Conservation (phyloP, 352 stramenopile genomes). For the Phytophthora melonis region DNA sequence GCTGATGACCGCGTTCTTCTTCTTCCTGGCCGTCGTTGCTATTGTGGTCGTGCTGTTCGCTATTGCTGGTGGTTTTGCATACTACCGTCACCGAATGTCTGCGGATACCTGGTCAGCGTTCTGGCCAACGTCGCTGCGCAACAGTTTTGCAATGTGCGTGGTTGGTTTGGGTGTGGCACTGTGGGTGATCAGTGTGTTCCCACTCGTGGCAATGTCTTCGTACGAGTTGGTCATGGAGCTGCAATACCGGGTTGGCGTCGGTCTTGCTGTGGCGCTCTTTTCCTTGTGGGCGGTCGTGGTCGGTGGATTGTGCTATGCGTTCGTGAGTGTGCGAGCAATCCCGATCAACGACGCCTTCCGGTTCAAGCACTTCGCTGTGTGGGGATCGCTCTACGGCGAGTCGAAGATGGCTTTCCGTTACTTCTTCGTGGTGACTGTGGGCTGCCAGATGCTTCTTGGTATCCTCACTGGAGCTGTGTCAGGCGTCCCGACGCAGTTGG, state of each 20-base stretch:
- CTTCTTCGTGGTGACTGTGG: slow-evolving; percentile 64
- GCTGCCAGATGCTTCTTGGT: slow-evolving; percentile 62
- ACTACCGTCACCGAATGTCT: slow-evolving; percentile 36
- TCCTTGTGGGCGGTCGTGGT: slow-evolving; percentile 58
- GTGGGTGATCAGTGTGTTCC: slow-evolving; percentile 66
- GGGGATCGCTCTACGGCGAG: slow-evolving; percentile 70
- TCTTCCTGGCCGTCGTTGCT: slow-evolving; percentile 55
- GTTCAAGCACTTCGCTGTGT: slow-evolving; percentile 60
- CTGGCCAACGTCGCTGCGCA: slow-evolving; percentile 29
- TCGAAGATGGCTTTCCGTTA: slow-evolving; percentile 61
- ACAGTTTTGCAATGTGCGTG: slow-evolving; percentile 60
- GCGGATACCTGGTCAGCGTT: slow-evolving; percentile 35
- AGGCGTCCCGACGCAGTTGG: slow-evolving; percentile 56
- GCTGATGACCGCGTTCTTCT: slow-evolving; percentile 47
- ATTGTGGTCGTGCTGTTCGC: slow-evolving; percentile 55
- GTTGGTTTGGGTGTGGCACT: slow-evolving; percentile 60
- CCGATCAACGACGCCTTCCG: slow-evolving; percentile 50
- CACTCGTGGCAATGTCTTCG: slow-evolving; percentile 60
- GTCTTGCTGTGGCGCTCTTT: slow-evolving; percentile 57
- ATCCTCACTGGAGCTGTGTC: slow-evolving; percentile 59
- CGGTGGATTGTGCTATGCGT: slow-evolving; percentile 49
- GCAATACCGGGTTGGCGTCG: slow-evolving; percentile 52
- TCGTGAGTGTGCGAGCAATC: slow-evolving; percentile 53
- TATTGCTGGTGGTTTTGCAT: slow-evolving; percentile 31
- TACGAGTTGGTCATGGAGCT: slow-evolving; percentile 78